Conservation (phyloP, 768 basidiomycete species). For the Phanerochaete carnosa region DNA sequence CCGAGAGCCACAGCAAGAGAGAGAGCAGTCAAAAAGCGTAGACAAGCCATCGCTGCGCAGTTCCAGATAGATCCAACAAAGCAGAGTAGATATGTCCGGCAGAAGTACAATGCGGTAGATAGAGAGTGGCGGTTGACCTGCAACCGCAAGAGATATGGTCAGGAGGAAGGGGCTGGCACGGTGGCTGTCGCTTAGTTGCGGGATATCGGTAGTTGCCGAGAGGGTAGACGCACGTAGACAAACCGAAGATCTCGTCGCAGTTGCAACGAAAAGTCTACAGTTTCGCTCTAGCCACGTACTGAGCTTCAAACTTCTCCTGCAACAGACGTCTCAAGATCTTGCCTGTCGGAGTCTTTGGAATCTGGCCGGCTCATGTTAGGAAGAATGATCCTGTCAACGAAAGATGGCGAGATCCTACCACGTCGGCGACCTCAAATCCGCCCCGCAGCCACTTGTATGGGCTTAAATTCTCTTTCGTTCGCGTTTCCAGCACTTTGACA, state of each 20-base stretch:
- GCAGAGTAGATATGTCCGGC: too few relatives aligned
- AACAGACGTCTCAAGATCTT: slow-evolving; percentile 64
- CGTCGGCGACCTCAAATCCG: slow-evolving; percentile 60
- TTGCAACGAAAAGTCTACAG: neutral
- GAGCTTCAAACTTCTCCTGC: slow-evolving; percentile 41
- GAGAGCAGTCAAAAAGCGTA: neutral
- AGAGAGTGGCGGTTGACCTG: too few relatives aligned
- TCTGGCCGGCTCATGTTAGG: slow-evolving; percentile 34
- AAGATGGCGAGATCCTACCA: slow-evolving; percentile 38
- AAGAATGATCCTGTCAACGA: neutral
- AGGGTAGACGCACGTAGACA: too few relatives aligned
- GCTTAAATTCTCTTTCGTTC: slow-evolving; percentile 62
- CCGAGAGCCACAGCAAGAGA: neutral
- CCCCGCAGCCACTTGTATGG: slow-evolving; percentile 77
- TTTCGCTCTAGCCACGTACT: slow-evolving; percentile 1
- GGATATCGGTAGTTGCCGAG: too few relatives aligned
- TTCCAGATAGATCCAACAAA: too few relatives aligned
- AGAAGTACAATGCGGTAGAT: too few relatives aligned
- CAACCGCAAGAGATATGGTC: too few relatives aligned
- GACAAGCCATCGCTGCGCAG: neutral
- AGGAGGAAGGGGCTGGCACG: too few relatives aligned
- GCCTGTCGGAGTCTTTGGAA: slow-evolving; percentile 73
- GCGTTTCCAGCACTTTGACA: slow-evolving; percentile 48
- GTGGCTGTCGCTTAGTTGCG: too few relatives aligned
- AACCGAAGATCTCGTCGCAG: too few relatives aligned